Conservation (phyloP, 371 early-diverging fungal species). For the Dichotomocladium elegans region DNA sequence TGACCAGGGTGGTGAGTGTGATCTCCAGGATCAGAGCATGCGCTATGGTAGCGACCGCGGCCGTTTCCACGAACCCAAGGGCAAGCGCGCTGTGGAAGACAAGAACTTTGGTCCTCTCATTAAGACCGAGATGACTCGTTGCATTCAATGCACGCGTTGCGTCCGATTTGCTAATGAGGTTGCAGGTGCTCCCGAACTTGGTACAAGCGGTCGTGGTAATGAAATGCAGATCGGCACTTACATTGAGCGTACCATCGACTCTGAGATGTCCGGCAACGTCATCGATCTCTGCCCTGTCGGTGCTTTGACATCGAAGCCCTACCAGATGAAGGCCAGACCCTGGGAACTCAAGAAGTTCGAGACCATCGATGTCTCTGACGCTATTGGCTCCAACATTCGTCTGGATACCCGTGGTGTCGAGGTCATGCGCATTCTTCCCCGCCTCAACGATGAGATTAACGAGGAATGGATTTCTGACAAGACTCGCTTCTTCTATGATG, state of each 20-base stretch:
- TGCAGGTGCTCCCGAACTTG: constrained; percentile 93
- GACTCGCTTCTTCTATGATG: constrained; percentile 94
- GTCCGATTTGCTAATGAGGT: constrained; percentile 98
- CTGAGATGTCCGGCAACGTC: constrained; percentile 97
- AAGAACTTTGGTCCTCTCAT: constrained; percentile 96
- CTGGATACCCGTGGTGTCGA: constrained; percentile 95
- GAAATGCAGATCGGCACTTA: constrained; percentile 98
- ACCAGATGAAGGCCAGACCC: constrained; percentile 90
- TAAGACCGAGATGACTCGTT: constrained; percentile 95
- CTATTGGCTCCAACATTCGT: constrained; percentile 89
- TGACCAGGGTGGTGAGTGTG: constrained; percentile 99
- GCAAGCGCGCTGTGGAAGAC: constrained; percentile 96
- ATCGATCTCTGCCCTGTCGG: constrained; percentile 98
- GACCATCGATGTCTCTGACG: constrained; percentile 93
- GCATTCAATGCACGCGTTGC: constrained; percentile 99
- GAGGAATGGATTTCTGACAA: constrained; percentile 99
- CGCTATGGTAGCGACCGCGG: constrained; percentile 94
- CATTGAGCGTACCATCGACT: constrained; percentile 80
- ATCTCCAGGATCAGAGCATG: constrained; percentile 96
- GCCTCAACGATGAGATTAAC: constrained; percentile 94
- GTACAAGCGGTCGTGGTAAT: constrained; percentile 94
- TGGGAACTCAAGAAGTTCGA: constrained; percentile 98
- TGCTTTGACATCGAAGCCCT: constrained; percentile 95
- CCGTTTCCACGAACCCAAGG: constrained; percentile 79
- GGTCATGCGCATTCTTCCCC: constrained; percentile 94